Percentiles rank a stretch among this genome's conserved stretches.
Evolutionary conservation across 352 stramenopile genomes (phyloP).

Genomic region (Phytophthora nicotianae): DNA sequence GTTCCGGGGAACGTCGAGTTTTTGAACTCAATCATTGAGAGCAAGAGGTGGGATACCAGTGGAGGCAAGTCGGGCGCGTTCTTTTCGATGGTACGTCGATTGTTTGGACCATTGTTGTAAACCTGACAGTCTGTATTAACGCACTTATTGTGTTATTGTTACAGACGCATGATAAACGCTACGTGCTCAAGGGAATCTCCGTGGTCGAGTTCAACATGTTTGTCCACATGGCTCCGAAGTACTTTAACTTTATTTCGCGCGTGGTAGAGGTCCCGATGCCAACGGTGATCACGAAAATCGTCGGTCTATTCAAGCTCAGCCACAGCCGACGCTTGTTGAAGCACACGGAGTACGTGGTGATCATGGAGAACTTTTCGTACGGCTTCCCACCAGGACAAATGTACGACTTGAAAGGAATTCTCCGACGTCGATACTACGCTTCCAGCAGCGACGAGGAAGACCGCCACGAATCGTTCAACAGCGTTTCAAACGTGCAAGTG

Average conservation of each 20-base stretch:
- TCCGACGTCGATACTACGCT: conserved; percentile 70
- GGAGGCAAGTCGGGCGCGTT: conserved; percentile 87
- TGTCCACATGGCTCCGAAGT: conserved; percentile 86
- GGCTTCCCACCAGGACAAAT: conserved; percentile 79
- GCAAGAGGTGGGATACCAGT: conserved; percentile 74
- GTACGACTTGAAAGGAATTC: conserved; percentile 89
- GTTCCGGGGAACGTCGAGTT: conserved; percentile 77
- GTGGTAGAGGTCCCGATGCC: conserved; percentile 59
- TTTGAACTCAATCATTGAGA: conserved; percentile 83
- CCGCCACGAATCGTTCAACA: conserved; percentile 40
- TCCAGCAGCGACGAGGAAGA: conserved; percentile 45
- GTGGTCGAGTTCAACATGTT: conserved; percentile 92
- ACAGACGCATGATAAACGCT: conserved; percentile 85
- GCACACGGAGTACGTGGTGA: conserved; percentile 83
- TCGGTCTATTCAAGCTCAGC: conserved; percentile 82
- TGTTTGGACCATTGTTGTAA: neutral
- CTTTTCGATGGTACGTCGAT: conserved; percentile 73
- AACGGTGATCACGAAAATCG: conserved; percentile 86
- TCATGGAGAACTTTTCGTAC: conserved; percentile 89
- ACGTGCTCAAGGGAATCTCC: conserved; percentile 85
- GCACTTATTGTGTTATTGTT: conserved; percentile 18
- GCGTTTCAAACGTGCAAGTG: conserved; percentile 52
- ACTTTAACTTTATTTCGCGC: conserved; percentile 86
- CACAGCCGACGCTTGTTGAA: conserved; percentile 65
- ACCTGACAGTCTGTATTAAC: neutral